phyloP scores from a whole-genome alignment of 1,139 yeast species.

The Magnusiomyces clavatus region DNA sequence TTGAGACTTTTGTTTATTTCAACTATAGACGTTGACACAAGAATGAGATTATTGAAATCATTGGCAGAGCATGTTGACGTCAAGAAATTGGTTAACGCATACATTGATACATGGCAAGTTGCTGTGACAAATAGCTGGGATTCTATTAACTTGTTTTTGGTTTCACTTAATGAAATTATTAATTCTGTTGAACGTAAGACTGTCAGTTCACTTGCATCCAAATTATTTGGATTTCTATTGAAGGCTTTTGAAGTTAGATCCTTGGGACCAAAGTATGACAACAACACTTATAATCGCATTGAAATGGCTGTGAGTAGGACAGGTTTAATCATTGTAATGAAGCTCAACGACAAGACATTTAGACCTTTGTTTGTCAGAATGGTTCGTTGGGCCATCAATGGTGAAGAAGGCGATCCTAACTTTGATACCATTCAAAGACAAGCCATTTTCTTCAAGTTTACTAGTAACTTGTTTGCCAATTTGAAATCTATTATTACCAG shows the following conservation, averaged over 20 bases:
- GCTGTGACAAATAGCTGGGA: conserved; percentile 38
- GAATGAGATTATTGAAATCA: conserved; percentile 58
- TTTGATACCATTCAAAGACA: conserved; percentile 16
- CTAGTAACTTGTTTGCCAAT: conserved; percentile 74
- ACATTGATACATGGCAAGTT: conserved; percentile 58
- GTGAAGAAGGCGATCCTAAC: conserved; percentile 54
- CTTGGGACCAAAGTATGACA: conserved; percentile 45
- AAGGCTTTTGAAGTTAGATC: conserved; percentile 51
- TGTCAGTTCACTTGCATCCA: conserved; percentile 62
- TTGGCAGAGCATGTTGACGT: conserved; percentile 64
- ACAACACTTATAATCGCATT: conserved; percentile 69
- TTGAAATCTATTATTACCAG: conserved; percentile 82
- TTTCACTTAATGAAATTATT: conserved; percentile 55
- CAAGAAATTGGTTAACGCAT: conserved; percentile 51
- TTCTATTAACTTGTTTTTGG: conserved; percentile 64
- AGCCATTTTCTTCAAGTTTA: conserved; percentile 76
- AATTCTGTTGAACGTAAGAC: conserved; percentile 65
- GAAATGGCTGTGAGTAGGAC: conserved; percentile 70
- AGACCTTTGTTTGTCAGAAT: conserved; percentile 83
- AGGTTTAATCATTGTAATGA: conserved; percentile 74
- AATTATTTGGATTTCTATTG: conserved; percentile 62
- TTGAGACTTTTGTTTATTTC: conserved; percentile 47
- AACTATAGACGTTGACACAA: conserved; percentile 49
- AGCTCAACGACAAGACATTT: conserved; percentile 86
- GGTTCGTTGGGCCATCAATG: conserved; percentile 90